Conservation (phyloP, 139 green algal genomes). For the Parachlorella kessleri region DNA sequence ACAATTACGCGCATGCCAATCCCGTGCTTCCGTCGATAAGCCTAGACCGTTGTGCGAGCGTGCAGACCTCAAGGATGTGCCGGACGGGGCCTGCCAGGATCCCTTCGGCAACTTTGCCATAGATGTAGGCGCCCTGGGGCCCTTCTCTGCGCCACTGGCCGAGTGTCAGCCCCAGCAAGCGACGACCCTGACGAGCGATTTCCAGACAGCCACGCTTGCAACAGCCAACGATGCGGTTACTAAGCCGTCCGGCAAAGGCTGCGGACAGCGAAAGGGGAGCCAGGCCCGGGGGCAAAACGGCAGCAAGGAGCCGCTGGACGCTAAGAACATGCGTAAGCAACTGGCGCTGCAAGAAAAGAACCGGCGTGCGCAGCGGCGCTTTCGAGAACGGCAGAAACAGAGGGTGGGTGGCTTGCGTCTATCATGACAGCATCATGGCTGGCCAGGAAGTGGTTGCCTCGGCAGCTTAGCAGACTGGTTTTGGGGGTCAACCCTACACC, state of each 20-base stretch:
- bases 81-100: constrained; percentile 19
- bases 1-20: not conserved
- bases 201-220: not conserved
- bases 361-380: constrained; percentile 64
- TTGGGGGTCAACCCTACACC: too few relatives aligned
- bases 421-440: not conserved
- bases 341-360: constrained; percentile 71
- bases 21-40: not conserved
- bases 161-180: not conserved
- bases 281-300: not conserved
- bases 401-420: not conserved
- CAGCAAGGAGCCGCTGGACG: not conserved
- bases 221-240: not conserved
- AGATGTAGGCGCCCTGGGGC: not conserved
- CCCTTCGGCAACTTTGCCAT: constrained; percentile 25
- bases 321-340: constrained; percentile 31
- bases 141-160: not conserved
- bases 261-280: not conserved
- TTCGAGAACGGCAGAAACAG: constrained; percentile 70
- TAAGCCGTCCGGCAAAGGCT: not conserved
- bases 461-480: too few relatives aligned
- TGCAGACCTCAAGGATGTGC: constrained; percentile 2
- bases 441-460: too few relatives aligned
- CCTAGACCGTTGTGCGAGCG: not conserved
- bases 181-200: not conserved